Conservation (phyloP, 1,284 basidiomycete species). For the Sporisorium iseilematis-ciliati region DNA sequence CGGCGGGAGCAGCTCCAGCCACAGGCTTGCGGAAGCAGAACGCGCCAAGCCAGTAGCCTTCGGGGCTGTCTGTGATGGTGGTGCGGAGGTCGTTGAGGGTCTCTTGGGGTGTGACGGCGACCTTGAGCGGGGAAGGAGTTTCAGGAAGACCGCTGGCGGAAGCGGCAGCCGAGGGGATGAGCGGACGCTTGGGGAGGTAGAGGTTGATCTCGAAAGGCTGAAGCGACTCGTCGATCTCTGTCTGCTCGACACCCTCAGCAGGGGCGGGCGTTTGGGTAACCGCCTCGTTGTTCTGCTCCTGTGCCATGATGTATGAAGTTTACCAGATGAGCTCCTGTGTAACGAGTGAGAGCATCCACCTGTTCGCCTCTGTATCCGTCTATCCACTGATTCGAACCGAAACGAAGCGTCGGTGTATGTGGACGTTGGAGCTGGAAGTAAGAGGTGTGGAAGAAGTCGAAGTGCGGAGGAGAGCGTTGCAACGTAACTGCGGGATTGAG, state of each 20-base stretch:
- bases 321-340: background rate
- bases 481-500: no score
- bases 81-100: constrained; percentile 68
- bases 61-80: constrained; percentile 67
- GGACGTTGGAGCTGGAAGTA: background rate
- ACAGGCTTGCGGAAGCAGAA: constrained; percentile 64
- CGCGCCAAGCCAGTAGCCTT: constrained; percentile 69
- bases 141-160: constrained; percentile 61
- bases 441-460: constrained; percentile 2
- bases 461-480: constrained; percentile 1
- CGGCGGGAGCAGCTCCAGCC: constrained; percentile 10
- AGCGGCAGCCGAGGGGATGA: constrained; percentile 59
- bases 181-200: constrained; percentile 63
- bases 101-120: constrained; percentile 66
- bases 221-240: constrained; percentile 47
- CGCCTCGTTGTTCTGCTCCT: constrained; percentile 19
- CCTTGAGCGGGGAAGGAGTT: constrained; percentile 63
- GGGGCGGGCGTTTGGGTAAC: constrained; percentile 7
- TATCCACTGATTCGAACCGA: background rate
- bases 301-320: constrained; percentile 22
- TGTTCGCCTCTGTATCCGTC: background rate
- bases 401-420: background rate
- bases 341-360: constrained; percentile 6
- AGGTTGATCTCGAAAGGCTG: constrained; percentile 67
- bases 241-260: constrained; percentile 17